Conservation (phyloP, 2,329 filamentous ascomycete genomes). For the Xylogone sp. region DNA sequence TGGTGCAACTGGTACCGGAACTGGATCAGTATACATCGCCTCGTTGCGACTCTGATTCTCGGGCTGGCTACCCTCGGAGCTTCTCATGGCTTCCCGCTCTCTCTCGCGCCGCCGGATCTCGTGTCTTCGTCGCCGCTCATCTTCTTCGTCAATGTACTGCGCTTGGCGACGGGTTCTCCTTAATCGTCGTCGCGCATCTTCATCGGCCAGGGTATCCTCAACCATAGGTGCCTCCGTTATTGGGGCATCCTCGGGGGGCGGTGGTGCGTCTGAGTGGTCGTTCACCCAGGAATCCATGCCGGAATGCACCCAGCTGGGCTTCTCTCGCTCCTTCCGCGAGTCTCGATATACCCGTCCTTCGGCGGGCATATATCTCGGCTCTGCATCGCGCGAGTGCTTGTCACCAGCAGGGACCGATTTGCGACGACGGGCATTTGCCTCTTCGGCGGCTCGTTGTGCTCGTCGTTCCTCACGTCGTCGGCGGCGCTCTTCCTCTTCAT, state of each 20-base stretch:
- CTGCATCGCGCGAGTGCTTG: conserved; percentile 34
- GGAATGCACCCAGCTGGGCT: conserved; percentile 54
- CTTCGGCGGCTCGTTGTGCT: conserved; percentile 33
- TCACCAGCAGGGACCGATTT: conserved; percentile 39
- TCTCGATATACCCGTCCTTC: conserved; percentile 23
- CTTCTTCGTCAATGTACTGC: conserved; percentile 21
- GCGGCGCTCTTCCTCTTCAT: conserved; percentile 52
- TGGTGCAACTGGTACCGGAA: conserved; percentile 61
- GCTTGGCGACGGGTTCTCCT: conserved; percentile 24
- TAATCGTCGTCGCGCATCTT: conserved; percentile 18
- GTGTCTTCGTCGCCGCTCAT: conserved; percentile 23
- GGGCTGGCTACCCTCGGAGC: conserved; percentile 27
- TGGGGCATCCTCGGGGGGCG: conserved; percentile 42
- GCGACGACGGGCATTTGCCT: conserved; percentile 34
- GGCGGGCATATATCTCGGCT: conserved; percentile 20
- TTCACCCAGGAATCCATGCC: conserved; percentile 65
- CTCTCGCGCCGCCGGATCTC: conserved; percentile 23
- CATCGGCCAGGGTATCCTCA: conserved; percentile 21
- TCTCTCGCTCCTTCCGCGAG: conserved; percentile 22
- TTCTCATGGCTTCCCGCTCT: conserved; percentile 22
- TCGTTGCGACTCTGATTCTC: conserved; percentile 21
- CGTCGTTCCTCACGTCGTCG: conserved; percentile 50
- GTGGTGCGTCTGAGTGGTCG: conserved; percentile 58
- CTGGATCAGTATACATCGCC: conserved; percentile 31
- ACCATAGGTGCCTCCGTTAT: conserved; percentile 19